Evolutionary conservation across 192 early-diverging fungal species (phyloP), one percentile per base, ranked within the genome.

Genomic region (Coemansia sp.): DNA sequence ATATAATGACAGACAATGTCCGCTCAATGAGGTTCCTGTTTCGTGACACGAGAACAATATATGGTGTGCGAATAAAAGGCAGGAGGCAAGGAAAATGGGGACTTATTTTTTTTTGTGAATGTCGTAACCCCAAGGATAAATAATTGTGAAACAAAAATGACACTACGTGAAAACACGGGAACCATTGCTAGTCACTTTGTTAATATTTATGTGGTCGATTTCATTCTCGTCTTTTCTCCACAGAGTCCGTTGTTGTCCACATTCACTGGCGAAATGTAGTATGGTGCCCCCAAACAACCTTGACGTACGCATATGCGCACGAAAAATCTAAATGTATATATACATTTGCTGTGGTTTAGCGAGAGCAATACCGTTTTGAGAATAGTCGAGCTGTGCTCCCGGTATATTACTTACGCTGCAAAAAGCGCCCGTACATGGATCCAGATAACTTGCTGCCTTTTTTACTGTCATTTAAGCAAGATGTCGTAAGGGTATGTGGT

Each of bases 161-260:
- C 23, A 11, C 45, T 48, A 52, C 49, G 49, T 22, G 49, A 52
- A 52, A 52, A 52, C 23, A 52, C 49, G 49, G 49, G 49, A 52
- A 52, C 23, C 22, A 25, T 20, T 3, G 20, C 19, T 52, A 9
- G 49, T 52, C 49, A 52, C 49, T 52, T 52, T 22, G 49, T 22
- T 48, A 29, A 29, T 0, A 5, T 17, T 48, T 20, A 5, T 48
- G 45, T 48, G 19, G 19, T 22, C 7, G 45, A 19, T 17, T 48
- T 8, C 45, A 48, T 20, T 20, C 17, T 3, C 19, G 29, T 1
- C 1, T 29, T 19, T 48, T 2, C n/a, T 19, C 8, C n/a, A 48
- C 8, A 17, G 45, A 11, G 19, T 17, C 45, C n/a, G 8, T 48
- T 8, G 17, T 17, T 19, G 45, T 10, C 38, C 11, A 10, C 11